Conservation (phyloP, 1,284 basidiomycete genomes). For the Moesziomyces sp. region DNA sequence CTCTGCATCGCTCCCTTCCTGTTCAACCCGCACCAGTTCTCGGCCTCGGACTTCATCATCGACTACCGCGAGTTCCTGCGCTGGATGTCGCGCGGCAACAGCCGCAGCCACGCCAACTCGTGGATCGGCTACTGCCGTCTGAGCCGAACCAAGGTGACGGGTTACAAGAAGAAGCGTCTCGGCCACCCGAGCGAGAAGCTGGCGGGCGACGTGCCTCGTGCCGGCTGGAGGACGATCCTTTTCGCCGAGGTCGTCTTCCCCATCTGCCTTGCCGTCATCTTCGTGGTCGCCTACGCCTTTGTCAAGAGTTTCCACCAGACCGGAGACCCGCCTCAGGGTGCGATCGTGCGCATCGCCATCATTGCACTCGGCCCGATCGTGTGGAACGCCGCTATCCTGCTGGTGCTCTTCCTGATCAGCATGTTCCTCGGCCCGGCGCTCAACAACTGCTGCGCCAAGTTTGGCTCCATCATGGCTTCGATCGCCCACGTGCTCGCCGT, state of each 20-base stretch:
- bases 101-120: slow-evolving; percentile 67
- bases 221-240: slow-evolving; percentile 66
- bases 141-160: slow-evolving; percentile 66
- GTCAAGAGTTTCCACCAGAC: slow-evolving; percentile 65
- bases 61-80: slow-evolving; percentile 68
- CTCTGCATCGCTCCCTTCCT: slow-evolving; percentile 67
- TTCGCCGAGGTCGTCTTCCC: slow-evolving; percentile 65
- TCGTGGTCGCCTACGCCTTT: slow-evolving; percentile 66
- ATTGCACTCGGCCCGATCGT: slow-evolving; percentile 94
- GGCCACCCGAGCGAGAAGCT: slow-evolving; percentile 68
- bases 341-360: slow-evolving; percentile 89
- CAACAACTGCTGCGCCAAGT: slow-evolving; percentile 73
- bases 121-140: slow-evolving; percentile 68
- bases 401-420: slow-evolving; percentile 87
- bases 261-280: slow-evolving; percentile 64
- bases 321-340: slow-evolving; percentile 71
- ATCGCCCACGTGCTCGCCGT: slow-evolving; percentile 66
- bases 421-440: slow-evolving; percentile 92
- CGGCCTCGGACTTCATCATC: slow-evolving; percentile 66
- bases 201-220: slow-evolving; percentile 65
- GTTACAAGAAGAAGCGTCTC: slow-evolving; percentile 68
- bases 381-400: slow-evolving; percentile 88
- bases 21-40: slow-evolving; percentile 68
- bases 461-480: slow-evolving; percentile 66
- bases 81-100: slow-evolving; percentile 68